Conservation (phyloP, 1,139 yeast genomes). For the Yamadazyma friedrichii region DNA sequence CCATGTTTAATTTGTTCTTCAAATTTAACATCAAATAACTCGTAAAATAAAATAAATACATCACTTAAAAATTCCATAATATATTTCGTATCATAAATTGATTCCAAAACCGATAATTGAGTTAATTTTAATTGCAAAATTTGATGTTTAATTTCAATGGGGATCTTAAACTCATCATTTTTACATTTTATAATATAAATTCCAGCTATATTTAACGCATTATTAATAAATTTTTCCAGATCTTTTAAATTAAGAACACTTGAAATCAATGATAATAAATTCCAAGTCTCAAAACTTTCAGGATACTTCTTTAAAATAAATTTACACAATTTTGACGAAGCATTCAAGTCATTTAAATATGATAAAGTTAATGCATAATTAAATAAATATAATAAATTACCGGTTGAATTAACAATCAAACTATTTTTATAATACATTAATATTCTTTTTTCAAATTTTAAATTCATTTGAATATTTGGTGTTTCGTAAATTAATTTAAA, state of each 20-base stretch:
- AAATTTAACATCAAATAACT: slow-evolving; percentile 44
- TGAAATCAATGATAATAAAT: slow-evolving; percentile 32
- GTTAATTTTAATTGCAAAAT: slow-evolving; percentile 74
- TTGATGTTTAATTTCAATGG: slow-evolving; percentile 46
- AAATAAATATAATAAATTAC: slow-evolving; percentile 30
- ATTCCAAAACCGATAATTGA: slow-evolving; percentile 69
- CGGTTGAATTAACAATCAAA: slow-evolving; percentile 41
- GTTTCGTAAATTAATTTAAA: slow-evolving; percentile 30
- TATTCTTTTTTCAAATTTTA: slow-evolving; percentile 17
- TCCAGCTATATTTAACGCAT: slow-evolving; percentile 46
- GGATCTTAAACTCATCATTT: slow-evolving; percentile 27
- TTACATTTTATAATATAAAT: slow-evolving; percentile 33
- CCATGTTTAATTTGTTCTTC: slow-evolving; percentile 15
- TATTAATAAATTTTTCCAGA: slow-evolving; percentile 40
- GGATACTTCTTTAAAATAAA: slow-evolving; percentile 44
- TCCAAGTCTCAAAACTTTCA: slow-evolving; percentile 48
- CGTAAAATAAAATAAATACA: slow-evolving; percentile 59
- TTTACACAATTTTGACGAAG: slow-evolving; percentile 40
- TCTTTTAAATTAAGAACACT: slow-evolving; percentile 21
- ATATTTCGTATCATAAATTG: slow-evolving; percentile 56
- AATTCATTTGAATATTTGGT: slow-evolving; percentile 22
- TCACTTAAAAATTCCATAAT: slow-evolving; percentile 68
- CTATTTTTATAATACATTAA: slow-evolving; percentile 33
- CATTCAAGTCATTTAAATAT: slow-evolving; percentile 23
- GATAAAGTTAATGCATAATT: slow-evolving; percentile 40